Conservation (phyloP, 192 early-diverging fungal species). For the Dispira simplex region DNA sequence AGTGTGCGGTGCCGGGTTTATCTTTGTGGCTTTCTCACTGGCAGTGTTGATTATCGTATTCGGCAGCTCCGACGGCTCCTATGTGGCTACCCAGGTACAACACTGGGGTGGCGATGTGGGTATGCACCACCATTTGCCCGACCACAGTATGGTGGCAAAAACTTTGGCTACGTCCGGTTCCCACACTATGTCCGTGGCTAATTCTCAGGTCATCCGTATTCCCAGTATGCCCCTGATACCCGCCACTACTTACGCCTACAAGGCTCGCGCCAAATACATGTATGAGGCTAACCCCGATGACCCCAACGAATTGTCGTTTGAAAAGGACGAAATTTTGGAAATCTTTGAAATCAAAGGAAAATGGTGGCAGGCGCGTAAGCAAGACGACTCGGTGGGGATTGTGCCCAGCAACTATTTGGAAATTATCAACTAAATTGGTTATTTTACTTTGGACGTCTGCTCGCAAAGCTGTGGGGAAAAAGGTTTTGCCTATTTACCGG, state of each 20-base stretch:
- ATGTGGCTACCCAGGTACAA: conserved; percentile 22
- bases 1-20: conserved; percentile 28
- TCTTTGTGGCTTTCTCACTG: conserved; percentile 28
- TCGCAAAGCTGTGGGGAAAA: no score
- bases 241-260: conserved; percentile 32
- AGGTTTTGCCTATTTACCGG: no score
- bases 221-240: conserved; percentile 24
- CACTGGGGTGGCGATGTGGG: conserved; percentile 20
- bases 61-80: conserved; percentile 43
- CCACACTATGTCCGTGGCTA: conserved; percentile 20
- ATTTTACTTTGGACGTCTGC: neutral
- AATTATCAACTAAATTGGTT: conserved; percentile 16
- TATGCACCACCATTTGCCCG: conserved; percentile 15
- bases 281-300: conserved; percentile 84
- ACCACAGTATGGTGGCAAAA: conserved; percentile 18
- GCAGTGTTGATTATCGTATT: conserved; percentile 56
- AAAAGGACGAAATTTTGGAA: conserved; percentile 74
- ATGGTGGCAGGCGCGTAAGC: conserved; percentile 91
- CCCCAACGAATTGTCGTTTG: conserved; percentile 79
- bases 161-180: conserved; percentile 15
- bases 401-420: conserved; percentile 75
- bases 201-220: conserved; percentile 21
- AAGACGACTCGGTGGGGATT: conserved; percentile 69
- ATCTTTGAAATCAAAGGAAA: conserved; percentile 86
- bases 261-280: conserved; percentile 53